Base-by-base conservation (phyloP, 371 early-diverging fungal genomes). In the Rhizopus delemar region DNA sequence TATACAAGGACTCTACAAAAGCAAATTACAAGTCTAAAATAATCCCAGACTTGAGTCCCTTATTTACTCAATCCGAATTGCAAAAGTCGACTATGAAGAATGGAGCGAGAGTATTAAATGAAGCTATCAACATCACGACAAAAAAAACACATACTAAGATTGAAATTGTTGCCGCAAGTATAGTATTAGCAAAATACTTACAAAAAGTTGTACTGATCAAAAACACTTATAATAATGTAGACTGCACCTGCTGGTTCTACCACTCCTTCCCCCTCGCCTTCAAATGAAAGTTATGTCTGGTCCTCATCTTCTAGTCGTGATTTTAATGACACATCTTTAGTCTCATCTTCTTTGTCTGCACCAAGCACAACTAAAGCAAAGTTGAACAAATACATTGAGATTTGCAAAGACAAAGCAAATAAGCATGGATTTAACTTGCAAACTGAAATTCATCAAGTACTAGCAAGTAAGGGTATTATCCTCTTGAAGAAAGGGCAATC, bases 341-440 rank as follows among this genome's bases (percentile, higher is more conserved):
- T 43, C 4, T 33, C 4, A 16, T 12, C 46, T 38, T 53, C 53
- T 45, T 43, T 46, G 11, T 46, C 56, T 56, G 48, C 34, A 4
- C 46, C 34, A 56, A 45, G 45, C 2, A 46, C 57, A 32, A 38
- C 29, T 60, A 53, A 60, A 60, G 60, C 29, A 48, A 60, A 53
- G 54, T 60, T 60, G 48, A 49, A 53, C 36, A 48, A 51, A 48
- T 60, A 60, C 32, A 60, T 60, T 31, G 54, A 50, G 32, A 13
- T 31, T 3, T 60, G 56, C 16, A 60, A 54, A 54, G 50, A 55
- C 51, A 51, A 62, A 55, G 41, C 56, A 56, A 43, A 46, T 31
- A 62, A 62, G 8, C 62, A 62, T 49, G 56, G 56, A 56, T 62
- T 62, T 31, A 43, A 62, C 49, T 56, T 56, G 51, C 56, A 56